Percentiles rank a stretch among this genome's conserved stretches.
Conservation (phyloP, 306 rosid species). For the Fragaria vesca region DNA sequence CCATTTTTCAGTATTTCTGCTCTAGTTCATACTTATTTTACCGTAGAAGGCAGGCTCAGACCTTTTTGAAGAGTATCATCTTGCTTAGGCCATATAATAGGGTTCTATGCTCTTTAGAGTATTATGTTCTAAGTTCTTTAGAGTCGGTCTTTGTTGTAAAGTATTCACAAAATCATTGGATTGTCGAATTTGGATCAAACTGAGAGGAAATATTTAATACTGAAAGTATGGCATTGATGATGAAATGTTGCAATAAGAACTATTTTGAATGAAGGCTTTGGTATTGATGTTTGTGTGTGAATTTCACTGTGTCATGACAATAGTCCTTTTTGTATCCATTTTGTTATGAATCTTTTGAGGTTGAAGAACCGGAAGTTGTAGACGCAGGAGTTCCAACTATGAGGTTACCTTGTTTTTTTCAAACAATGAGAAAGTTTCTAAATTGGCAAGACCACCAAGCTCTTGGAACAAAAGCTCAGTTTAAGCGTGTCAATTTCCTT, state of each 20-base stretch:
- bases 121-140: neutral
- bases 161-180: neutral
- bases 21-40: constrained; percentile 55
- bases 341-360: neutral
- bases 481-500: too few species aligned
- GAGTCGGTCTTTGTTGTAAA: neutral
- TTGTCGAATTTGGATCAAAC: neutral
- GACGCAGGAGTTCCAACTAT: neutral
- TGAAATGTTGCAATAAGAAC: neutral
- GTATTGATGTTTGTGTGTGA: neutral
- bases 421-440: too few species aligned
- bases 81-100: neutral
- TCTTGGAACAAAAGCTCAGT: too few species aligned
- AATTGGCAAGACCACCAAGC: too few species aligned
- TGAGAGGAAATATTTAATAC: neutral
- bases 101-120: neutral
- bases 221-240: neutral
- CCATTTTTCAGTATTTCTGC: constrained; percentile 71
- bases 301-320: neutral
- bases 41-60: constrained; percentile 52
- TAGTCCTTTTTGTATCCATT: neutral
- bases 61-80: constrained; percentile 46
- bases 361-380: neutral
- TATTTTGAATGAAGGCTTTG: neutral
- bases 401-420: too few species aligned